Evolutionary conservation across 176 grass and related monocot species (phyloP).

Genomic region (Chrysopogon serrulatus): DNA sequence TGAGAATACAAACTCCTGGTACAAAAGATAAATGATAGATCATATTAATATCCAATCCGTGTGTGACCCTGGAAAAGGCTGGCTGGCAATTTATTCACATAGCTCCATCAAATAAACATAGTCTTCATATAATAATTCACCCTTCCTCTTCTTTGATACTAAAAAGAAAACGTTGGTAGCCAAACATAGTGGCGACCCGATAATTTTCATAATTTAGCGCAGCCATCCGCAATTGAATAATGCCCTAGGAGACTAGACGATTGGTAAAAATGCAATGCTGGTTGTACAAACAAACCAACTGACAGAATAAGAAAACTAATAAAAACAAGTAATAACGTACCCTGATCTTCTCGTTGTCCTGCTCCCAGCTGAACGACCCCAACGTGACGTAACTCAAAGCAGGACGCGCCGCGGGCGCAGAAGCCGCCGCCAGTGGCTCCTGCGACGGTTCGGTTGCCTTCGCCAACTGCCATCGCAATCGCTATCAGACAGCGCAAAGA

Average conservation of each 20-base stretch:
- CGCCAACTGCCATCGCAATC: conserved; percentile 28
- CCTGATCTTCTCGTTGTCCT: conserved; percentile 84
- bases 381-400: conserved; percentile 56
- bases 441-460: not conserved
- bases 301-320: not conserved
- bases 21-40: not conserved
- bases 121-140: not conserved
- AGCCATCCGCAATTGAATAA: not conserved
- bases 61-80: not conserved
- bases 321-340: conserved; percentile 20
- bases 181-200: not conserved
- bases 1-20: too few relatives aligned
- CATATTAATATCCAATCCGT: not conserved
- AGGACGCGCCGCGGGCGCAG: not conserved
- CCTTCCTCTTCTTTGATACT: not conserved
- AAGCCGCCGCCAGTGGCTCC: conserved; percentile 4
- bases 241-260: not conserved
- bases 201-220: not conserved
- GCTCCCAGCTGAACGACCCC: conserved; percentile 91
- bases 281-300: not conserved
- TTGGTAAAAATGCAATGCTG: not conserved
- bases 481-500: not conserved
- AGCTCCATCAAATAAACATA: not conserved
- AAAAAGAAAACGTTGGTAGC: not conserved
- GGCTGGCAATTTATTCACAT: not conserved